Percentiles rank a stretch among this genome's conserved stretches.
phyloP scores from a whole-genome alignment of 2,329 filamentous ascomycete species.

The Fusarium beomiforme region DNA sequence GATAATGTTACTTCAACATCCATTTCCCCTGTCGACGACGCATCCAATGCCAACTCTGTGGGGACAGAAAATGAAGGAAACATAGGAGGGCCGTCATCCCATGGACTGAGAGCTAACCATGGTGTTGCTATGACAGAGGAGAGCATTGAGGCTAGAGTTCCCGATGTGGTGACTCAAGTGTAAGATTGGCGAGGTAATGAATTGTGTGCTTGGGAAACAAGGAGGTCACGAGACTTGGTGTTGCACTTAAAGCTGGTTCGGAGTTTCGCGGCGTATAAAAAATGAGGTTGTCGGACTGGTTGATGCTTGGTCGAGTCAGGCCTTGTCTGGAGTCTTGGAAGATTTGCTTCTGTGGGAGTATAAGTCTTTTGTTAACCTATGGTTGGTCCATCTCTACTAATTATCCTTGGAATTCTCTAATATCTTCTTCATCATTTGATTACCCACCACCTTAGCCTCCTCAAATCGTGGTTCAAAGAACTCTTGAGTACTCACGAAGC shows the following conservation, averaged over 20 bases:
- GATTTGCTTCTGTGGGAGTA: constrained; percentile 1
- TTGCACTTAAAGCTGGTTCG: background rate
- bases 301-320: background rate
- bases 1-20: background rate
- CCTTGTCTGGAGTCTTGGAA: constrained; percentile 13
- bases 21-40: background rate
- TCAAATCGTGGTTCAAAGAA: constrained; percentile 93
- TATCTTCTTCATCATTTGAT: constrained; percentile 97
- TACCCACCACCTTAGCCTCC: constrained; percentile 87
- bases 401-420: constrained; percentile 75
- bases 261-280: background rate
- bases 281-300: background rate
- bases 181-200: constrained; percentile 13
- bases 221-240: background rate
- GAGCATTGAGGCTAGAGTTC: constrained; percentile 58
- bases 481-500: constrained; percentile 87
- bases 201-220: background rate
- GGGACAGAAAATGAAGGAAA: background rate
- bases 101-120: constrained; percentile 57
- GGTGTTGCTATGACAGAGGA: constrained; percentile 68
- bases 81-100: constrained; percentile 18
- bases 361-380: background rate
- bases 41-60: background rate
- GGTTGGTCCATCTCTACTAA: background rate
- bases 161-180: constrained; percentile 54